Evolutionary conservation across 768 basidiomycete species (phyloP).

Genomic region (Mycena epipterygia): DNA sequence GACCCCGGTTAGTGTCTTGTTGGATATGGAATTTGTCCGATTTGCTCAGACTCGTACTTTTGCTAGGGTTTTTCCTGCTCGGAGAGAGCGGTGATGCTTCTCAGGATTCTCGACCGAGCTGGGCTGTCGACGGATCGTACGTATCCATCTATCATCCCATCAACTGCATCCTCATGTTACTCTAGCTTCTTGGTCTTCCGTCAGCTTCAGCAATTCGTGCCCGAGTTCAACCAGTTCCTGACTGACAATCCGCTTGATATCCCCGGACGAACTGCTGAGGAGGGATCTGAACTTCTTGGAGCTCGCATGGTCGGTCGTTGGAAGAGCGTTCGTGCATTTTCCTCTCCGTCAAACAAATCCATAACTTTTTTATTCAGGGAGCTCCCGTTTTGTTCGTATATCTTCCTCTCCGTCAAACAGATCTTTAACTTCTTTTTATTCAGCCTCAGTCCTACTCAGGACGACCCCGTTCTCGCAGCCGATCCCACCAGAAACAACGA

Average conservation of each 20-base stretch:
- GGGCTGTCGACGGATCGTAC: constrained; percentile 42
- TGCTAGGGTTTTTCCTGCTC: constrained; percentile 34
- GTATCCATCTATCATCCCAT: neutral
- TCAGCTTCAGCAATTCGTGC: constrained; percentile 49
- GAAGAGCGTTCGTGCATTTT: constrained; percentile 43
- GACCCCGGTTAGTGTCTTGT: constrained; percentile 12
- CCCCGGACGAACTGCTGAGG: constrained; percentile 30
- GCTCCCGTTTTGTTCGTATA: constrained; percentile 49
- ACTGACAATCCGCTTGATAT: constrained; percentile 36
- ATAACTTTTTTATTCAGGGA: constrained; percentile 35
- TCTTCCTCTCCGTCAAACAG: neutral
- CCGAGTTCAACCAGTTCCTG: constrained; percentile 47
- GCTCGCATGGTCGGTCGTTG: constrained; percentile 52
- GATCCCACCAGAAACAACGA: constrained; percentile 47
- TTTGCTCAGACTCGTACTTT: neutral
- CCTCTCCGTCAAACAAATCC: neutral
- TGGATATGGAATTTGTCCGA: neutral
- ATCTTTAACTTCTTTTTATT: neutral
- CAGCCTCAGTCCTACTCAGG: constrained; percentile 42
- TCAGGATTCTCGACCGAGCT: constrained; percentile 13
- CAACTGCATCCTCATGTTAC: neutral
- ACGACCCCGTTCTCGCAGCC: constrained; percentile 40
- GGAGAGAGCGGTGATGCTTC: constrained; percentile 44
- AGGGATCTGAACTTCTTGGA: constrained; percentile 45
- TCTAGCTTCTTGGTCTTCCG: constrained; percentile 33